Base-by-base conservation (phyloP, 129 eudicot species). In the Cynara cardunculus region DNA sequence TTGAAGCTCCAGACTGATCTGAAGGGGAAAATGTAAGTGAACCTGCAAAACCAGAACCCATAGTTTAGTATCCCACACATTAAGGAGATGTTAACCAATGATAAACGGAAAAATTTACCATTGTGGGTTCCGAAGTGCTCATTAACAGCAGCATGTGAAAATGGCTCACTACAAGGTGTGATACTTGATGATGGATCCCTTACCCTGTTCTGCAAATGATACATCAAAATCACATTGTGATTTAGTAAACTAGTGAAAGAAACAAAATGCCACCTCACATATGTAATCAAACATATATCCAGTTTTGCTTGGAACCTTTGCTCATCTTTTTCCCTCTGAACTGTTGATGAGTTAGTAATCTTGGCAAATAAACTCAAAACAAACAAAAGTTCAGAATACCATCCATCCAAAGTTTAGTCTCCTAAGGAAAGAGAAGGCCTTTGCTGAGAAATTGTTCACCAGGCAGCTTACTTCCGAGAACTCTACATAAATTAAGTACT, bases 1-100 rank as follows among this genome's bases (percentile, higher is more conserved):
- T 93, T 30, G 87, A 89, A 80, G 61, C 84, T 76, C 85, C 89
- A 24, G 92, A 79, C 81, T 76, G 76, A 75, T 78, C 82, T 35
- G 91, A 80, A 83, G 80, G 62, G 18, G 83, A 82, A 39, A 80
- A 69, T 7, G 76, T 25, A 81, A 67, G 41, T 49, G 35, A 81
- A 44, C 76, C 86, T 16, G 81, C 67, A 34, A 66, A 28, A 12
- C 30, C 82, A 73, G 68, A 34, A 37, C 8, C 21, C 7, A 49
- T 25, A 61, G 30, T 32, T 61, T 28, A 76, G 66, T 76, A 65
- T 21, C 21, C 39, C 27, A 19, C 73, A 39, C 31, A 22, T 25
- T 26, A 26, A 41, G 16, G 39, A 44, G 39, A 76, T 35, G 49
- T 70, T 3, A 2, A 79, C 75, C 49, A 25, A 32, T 31, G 22